Base-by-base conservation (phyloP, 2,329 filamentous ascomycete species). In the Albifimbria verrucaria region DNA sequence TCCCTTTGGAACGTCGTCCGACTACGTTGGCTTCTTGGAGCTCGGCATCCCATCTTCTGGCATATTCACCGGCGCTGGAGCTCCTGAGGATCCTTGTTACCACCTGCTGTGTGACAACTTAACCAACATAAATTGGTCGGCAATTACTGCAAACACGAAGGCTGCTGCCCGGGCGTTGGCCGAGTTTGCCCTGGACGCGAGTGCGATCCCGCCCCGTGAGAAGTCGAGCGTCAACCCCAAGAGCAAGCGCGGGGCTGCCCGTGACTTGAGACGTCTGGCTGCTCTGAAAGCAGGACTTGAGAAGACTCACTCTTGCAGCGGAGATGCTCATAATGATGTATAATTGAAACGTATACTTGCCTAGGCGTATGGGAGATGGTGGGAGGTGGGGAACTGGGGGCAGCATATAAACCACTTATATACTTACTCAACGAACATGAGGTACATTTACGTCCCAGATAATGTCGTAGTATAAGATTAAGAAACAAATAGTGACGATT, bases 81-180 rank as follows among this genome's bases (percentile, higher is more conserved):
- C 54, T n/a, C 23, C 24, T 17, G 9, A 48, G 46, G 46, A 48
- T 26, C 46, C 46, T 20, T 62, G 64, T 66, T 67, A 69, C 63
- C 63, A 73, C 59, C 47, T 67, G 20, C 65, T 65, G 24, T 68
- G 67, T 55, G 71, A 74, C 52, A 65, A 59, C 28, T 58, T 71
- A 23, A 52, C 56, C 55, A 69, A 72, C 58, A 63, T 72, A 52
- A 64, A 70, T 59, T 64, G 63, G 57, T 67, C 66, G 4, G 68
- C 67, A n/a, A 42, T 66, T 21, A 67, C 64, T 3, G 55, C 61
- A 52, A 71, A 67, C 55, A 50, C 65, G 28, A 65, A 63, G 56
- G 65, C 67, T 6, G 81, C 82, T 50, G 80, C 77, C 1, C 67
- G 74, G 55, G 72, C 72, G 3, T 70, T 77, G 39, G 78, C 77